These are phyloP conservation scores for Jamesozyma jinghongensis DNA, from an alignment of 805 yeast genomes.

Conservation along the genomic window DNA sequence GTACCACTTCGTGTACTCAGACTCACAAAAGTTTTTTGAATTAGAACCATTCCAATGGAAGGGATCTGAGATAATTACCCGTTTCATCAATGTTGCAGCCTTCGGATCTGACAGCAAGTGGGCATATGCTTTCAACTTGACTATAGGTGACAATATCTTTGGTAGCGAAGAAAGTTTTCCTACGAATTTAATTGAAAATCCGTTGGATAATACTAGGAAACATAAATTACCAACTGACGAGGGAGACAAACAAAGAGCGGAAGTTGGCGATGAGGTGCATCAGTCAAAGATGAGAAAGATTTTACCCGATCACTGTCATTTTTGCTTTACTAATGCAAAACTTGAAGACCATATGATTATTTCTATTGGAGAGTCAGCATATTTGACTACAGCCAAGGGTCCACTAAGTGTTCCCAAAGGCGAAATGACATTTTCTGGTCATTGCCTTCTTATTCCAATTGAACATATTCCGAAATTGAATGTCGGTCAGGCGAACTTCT, in stretches of 20 bases:
- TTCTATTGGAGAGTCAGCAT: conserved; percentile 57
- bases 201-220: conserved; percentile 5
- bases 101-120: conserved; percentile 51
- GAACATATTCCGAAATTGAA: conserved; percentile 51
- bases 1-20: conserved; percentile 49
- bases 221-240: conserved; percentile 7
- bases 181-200: conserved; percentile 11
- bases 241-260: neutral
- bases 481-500: conserved; percentile 17
- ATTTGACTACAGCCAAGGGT: conserved; percentile 77
- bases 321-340: conserved; percentile 73
- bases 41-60: conserved; percentile 51
- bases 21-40: conserved; percentile 43
- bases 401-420: conserved; percentile 54
- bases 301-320: conserved; percentile 60
- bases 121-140: conserved; percentile 61
- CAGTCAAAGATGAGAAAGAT: conserved; percentile 30
- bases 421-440: conserved; percentile 59
- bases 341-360: conserved; percentile 73
- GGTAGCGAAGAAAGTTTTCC: neutral
- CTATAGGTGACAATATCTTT: conserved; percentile 29
- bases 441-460: conserved; percentile 71
- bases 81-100: conserved; percentile 58
- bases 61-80: conserved; percentile 34
- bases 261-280: too few relatives aligned